Base-by-base conservation (phyloP, 2,329 filamentous ascomycete genomes). In the Grosmannia penicillata region DNA sequence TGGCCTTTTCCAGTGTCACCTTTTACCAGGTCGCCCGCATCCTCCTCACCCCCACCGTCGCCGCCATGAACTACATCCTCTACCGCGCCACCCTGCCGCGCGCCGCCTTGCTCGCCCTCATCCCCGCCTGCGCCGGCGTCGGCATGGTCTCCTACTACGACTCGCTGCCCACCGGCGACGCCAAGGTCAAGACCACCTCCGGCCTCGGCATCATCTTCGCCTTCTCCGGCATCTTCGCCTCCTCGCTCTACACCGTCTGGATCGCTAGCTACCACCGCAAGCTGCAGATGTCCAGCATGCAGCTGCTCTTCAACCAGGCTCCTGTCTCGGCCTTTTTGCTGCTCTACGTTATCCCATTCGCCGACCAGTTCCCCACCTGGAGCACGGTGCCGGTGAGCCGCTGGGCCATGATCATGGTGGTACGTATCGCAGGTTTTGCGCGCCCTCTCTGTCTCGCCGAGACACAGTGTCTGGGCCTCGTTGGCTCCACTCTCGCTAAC, bases 21-120 rank as follows among this genome's bases (percentile, higher is more conserved):
- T 81, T 82, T 53, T 82, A 81, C 54, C 77, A 82, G 53, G 69
- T 81, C 35, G 75, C 73, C 5, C 70, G 76, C 19, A 77, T 81
- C 42, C 61, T 81, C 11, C 64, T 81, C 22, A 81, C 77, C 1
- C 78, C 78, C 4, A 66, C 64, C 31, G 75, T 79, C 17, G 76
- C 75, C 5, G 53, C 71, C 14, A 72, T 82, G 63, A 80, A 81
- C 55, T 77, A 63, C 47, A 51, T 75, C 18, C 59, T 81, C 24
- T 78, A 78, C 56, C 56, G 62, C 44, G 60, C 67, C 21, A 68
- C 61, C 0, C 63, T 81, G 10, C 73, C 76, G 7, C 54, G 54
- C 31, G 56, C 58, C 38, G 75, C 76, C 15, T 55, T 69, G 2
- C 36, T 68, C 25, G 65, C 75, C 7, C 60, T 81, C 31, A 46